phyloP scores from a whole-genome alignment of 805 yeast genomes.

The Kuraishia molischiana region DNA sequence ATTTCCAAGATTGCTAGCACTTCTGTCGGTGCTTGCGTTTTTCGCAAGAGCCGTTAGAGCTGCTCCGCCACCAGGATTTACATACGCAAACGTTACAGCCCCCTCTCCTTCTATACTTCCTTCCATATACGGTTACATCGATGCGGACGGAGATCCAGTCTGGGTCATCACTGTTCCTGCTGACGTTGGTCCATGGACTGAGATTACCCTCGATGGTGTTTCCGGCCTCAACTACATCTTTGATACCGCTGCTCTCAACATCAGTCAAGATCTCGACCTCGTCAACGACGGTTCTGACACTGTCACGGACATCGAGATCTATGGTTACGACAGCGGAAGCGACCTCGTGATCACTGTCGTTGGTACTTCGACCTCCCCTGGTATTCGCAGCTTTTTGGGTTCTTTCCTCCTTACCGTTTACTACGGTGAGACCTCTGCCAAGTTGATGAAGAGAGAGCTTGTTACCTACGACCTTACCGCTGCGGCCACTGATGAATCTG shows the following conservation, averaged over 20 bases:
- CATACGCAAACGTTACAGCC: not conserved
- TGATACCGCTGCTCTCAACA: not conserved
- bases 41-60: not conserved
- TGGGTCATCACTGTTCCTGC: slow-evolving; percentile 1
- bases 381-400: not conserved
- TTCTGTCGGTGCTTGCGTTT: not conserved
- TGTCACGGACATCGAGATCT: not conserved
- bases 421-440: slow-evolving; percentile 4
- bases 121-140: not conserved
- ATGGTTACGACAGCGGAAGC: not conserved
- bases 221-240: not conserved
- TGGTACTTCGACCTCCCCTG: not conserved
- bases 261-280: not conserved
- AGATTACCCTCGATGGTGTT: not conserved
- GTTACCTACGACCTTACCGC: slow-evolving; percentile 13
- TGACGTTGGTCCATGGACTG: not conserved
- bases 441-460: slow-evolving; percentile 13
- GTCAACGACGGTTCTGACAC: not conserved
- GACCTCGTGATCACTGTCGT: not conserved
- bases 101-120: not conserved
- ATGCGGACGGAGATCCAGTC: not conserved
- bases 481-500: slow-evolving; percentile 6
- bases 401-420: not conserved
- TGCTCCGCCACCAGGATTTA: not conserved
- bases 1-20: not conserved